These are phyloP conservation scores for Paramarasmius palmivorus DNA, from an alignment of 1,284 basidiomycete genomes.

Conservation along the genomic window DNA sequence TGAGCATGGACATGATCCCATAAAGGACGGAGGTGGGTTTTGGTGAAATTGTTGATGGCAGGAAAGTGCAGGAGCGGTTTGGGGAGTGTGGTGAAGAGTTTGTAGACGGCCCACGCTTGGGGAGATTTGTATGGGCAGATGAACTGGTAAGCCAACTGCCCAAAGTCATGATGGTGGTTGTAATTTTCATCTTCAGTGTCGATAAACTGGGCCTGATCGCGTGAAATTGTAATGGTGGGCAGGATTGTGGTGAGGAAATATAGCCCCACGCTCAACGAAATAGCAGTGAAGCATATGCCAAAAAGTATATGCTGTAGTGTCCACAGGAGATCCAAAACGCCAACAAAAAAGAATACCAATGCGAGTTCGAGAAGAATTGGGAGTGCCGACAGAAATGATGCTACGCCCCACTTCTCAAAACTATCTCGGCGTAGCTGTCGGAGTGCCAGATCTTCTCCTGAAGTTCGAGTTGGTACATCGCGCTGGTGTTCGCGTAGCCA, in stretches of 20 bases:
- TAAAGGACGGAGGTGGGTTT: background rate
- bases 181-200: background rate
- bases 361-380: conserved; percentile 30
- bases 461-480: conserved; percentile 14
- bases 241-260: background rate
- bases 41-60: no score
- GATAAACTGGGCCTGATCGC: no score
- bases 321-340: conserved; percentile 23
- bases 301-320: background rate
- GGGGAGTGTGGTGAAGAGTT: background rate
- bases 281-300: background rate
- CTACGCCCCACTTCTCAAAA: conserved; percentile 28
- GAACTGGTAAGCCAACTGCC: background rate
- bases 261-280: background rate
- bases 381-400: conserved; percentile 25
- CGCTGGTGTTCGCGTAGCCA: conserved; percentile 24
- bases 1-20: background rate
- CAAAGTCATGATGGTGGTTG: background rate
- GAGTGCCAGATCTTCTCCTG: conserved; percentile 18
- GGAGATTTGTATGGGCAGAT: conserved; percentile 15
- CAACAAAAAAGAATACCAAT: conserved; percentile 29
- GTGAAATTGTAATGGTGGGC: background rate
- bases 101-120: conserved; percentile 13
- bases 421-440: conserved; percentile 27
- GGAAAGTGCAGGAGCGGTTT: background rate